Conservation (phyloP, 345 rosid species). For the Bruguiera sexangula region DNA sequence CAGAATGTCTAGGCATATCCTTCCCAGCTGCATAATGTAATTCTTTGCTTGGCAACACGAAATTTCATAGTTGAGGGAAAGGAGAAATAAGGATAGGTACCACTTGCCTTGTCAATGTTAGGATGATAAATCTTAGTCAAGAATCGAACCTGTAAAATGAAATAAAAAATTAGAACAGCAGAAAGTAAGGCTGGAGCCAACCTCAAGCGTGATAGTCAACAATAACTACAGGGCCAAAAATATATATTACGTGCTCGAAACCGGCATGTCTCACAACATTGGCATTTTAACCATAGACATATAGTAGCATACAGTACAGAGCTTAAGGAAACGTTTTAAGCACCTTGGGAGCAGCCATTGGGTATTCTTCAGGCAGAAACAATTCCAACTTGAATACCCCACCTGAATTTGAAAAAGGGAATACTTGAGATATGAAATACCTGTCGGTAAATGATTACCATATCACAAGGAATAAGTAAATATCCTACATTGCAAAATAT, state of each 20-base stretch:
- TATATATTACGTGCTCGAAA: too few relatives aligned
- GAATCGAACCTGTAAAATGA: slow-evolving; percentile 74
- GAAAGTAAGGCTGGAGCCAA: too few relatives aligned
- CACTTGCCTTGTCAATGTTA: slow-evolving; percentile 89
- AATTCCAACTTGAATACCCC: slow-evolving; percentile 98
- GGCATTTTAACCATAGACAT: too few relatives aligned
- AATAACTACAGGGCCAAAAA: too few relatives aligned
- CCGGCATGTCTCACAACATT: too few relatives aligned
- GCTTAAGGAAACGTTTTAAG: too few relatives aligned
- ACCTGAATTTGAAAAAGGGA: slow-evolving; percentile 40
- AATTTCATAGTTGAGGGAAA: neutral
- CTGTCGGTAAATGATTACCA: too few relatives aligned
- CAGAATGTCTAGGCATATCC: slow-evolving; percentile 97
- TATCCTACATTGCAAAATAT: neutral
- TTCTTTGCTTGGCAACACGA: slow-evolving; percentile 2
- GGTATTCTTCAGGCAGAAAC: slow-evolving; percentile 98
- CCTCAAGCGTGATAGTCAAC: too few relatives aligned
- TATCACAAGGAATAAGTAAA: neutral
- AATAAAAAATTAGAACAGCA: too few relatives aligned
- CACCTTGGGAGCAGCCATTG: slow-evolving; percentile 99
- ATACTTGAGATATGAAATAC: slow-evolving; percentile 1
- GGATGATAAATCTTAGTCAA: slow-evolving; percentile 98
- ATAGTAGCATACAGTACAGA: too few relatives aligned
- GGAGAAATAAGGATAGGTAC: neutral
- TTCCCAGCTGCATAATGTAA: slow-evolving; percentile 64